phyloP scores from a whole-genome alignment of 805 yeast species.

The Groenewaldozyma salmanticensis region DNA sequence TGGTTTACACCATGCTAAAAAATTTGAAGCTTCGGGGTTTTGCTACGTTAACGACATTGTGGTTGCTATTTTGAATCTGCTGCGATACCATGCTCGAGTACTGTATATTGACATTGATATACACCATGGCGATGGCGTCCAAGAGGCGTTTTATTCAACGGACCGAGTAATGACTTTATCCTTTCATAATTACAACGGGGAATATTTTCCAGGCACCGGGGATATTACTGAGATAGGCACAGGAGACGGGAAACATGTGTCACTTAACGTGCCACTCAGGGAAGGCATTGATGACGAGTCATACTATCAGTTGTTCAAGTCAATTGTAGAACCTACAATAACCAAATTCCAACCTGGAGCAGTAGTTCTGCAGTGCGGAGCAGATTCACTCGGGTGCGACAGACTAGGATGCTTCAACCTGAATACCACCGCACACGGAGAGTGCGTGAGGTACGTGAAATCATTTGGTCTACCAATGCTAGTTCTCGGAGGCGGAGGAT shows the following conservation, averaged over 20 bases:
- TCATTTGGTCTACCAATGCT: slow-evolving; percentile 80
- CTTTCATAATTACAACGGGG: slow-evolving; percentile 82
- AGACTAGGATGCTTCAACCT: slow-evolving; percentile 92
- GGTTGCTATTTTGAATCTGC: slow-evolving; percentile 65
- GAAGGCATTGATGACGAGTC: slow-evolving; percentile 93
- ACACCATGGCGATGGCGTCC: slow-evolving; percentile 94
- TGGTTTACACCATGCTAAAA: slow-evolving; percentile 88
- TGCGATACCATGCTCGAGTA: slow-evolving; percentile 78
- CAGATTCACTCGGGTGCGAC: slow-evolving; percentile 94
- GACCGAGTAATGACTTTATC: slow-evolving; percentile 87
- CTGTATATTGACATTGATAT: slow-evolving; percentile 83
- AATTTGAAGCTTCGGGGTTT: slow-evolving; percentile 82
- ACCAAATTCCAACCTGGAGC: slow-evolving; percentile 87
- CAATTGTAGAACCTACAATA: slow-evolving; percentile 84
- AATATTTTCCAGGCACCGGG: slow-evolving; percentile 91
- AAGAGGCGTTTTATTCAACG: slow-evolving; percentile 86
- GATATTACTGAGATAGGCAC: slow-evolving; percentile 77
- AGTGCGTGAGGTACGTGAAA: slow-evolving; percentile 82
- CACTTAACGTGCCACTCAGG: slow-evolving; percentile 76
- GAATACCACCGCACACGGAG: slow-evolving; percentile 91
- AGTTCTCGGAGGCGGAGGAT: slow-evolving; percentile 98
- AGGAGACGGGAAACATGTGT: slow-evolving; percentile 72
- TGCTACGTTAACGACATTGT: slow-evolving; percentile 89
- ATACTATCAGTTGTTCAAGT: slow-evolving; percentile 48
- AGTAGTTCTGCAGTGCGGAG: slow-evolving; percentile 96